These are phyloP conservation scores for Uncinocarpus reesii DNA, from an alignment of 2,329 filamentous ascomycete species.

Conservation along the genomic window DNA sequence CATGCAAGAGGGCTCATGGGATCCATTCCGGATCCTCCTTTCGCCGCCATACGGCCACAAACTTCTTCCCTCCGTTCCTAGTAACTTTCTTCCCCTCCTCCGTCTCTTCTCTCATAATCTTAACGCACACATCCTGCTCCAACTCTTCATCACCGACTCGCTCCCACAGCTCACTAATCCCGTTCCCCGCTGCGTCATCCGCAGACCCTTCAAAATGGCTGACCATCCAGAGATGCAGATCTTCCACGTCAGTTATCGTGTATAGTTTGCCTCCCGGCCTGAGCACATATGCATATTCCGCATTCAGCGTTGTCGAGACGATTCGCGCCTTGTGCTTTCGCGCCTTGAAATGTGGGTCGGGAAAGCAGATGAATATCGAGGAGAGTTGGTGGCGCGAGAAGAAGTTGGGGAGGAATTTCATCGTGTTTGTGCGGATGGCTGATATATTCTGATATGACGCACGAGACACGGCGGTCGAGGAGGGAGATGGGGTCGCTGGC, in stretches of 20 bases:
- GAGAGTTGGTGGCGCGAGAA: constrained; percentile 70
- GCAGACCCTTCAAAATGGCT: constrained; percentile 68
- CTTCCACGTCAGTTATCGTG: constrained; percentile 94
- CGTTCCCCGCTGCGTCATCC: constrained; percentile 60
- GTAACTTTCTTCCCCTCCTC: constrained; percentile 97
- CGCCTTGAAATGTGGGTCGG: constrained; percentile 95
- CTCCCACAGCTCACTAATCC: constrained; percentile 56
- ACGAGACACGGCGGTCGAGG: background rate
- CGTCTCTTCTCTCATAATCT: constrained; percentile 62
- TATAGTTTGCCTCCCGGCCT: constrained; percentile 78
- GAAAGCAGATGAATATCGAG: constrained; percentile 96
- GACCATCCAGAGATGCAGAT: constrained; percentile 89
- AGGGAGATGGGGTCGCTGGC: background rate
- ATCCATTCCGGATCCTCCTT: constrained; percentile 67
- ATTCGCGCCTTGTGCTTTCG: constrained; percentile 96
- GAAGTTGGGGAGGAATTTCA: constrained; percentile 99
- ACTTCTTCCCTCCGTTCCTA: constrained; percentile 82
- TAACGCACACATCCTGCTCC: constrained; percentile 49
- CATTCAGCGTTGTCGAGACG: constrained; percentile 74
- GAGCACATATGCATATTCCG: constrained; percentile 85
- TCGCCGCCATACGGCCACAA: constrained; percentile 76
- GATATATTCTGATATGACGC: constrained; percentile 70
- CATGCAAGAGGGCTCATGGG: too few relatives aligned
- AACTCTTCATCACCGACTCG: constrained; percentile 51
- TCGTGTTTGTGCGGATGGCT: constrained; percentile 84